Evolutionary conservation across 2,329 filamentous ascomycete species (phyloP).

Genomic region (Aureobasidium sp.): DNA sequence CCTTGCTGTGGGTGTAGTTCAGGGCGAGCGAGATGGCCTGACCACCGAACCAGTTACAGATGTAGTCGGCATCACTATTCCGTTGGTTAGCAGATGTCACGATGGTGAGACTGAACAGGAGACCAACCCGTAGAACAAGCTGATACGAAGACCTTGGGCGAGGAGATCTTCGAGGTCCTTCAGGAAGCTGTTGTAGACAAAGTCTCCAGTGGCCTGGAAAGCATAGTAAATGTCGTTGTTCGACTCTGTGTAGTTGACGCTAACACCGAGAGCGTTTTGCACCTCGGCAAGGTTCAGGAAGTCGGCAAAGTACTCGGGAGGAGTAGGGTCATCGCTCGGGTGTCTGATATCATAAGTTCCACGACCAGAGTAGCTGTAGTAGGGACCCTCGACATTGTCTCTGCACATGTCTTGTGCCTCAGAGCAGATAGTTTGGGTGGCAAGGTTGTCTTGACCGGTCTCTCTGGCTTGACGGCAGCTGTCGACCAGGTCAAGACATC

Average conservation of each 20-base stretch:
- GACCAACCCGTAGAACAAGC: conserved; percentile 27
- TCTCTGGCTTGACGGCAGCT: conserved; percentile 41
- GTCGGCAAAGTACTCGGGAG: conserved; percentile 50
- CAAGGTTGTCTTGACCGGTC: conserved; percentile 22
- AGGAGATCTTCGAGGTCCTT: conserved; percentile 35
- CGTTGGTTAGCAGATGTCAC: neutral
- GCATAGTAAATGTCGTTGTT: conserved; percentile 42
- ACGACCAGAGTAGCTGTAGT: conserved; percentile 44
- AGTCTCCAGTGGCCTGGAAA: conserved; percentile 50
- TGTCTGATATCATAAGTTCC: conserved; percentile 56
- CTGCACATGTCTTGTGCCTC: conserved; percentile 48
- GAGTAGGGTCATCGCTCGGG: conserved; percentile 46
- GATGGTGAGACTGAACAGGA: too few relatives aligned
- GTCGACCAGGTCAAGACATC: conserved; percentile 42
- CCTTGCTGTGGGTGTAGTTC: conserved; percentile 28
- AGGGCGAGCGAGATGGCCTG: conserved; percentile 40
- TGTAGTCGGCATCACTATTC: conserved; percentile 20
- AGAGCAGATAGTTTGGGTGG: conserved; percentile 40
- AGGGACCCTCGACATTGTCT: conserved; percentile 48
- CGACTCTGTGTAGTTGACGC: conserved; percentile 46
- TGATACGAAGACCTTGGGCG: conserved; percentile 29
- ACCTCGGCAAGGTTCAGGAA: conserved; percentile 56
- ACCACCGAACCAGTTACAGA: conserved; percentile 38
- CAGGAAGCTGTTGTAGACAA: conserved; percentile 51
- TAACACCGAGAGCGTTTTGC: conserved; percentile 47